Evolutionary conservation across 1,139 yeast genomes (phyloP).

Genomic region (Candida dubliniensis): DNA sequence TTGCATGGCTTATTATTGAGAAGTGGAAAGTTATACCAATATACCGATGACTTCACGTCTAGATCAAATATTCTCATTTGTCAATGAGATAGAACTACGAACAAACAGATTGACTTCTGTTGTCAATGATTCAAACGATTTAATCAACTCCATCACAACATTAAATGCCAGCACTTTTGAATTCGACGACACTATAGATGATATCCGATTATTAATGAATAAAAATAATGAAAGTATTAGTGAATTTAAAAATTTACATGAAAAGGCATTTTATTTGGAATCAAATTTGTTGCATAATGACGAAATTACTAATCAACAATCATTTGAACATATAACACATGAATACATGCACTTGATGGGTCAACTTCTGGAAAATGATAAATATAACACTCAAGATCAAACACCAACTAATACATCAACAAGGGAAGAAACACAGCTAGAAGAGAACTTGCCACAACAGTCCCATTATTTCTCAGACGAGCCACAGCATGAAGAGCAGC

Average conservation of each 20-base stretch:
- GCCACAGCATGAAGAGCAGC: conserved; percentile 4
- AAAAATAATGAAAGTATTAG: conserved; percentile 24
- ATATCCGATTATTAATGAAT: conserved; percentile 24
- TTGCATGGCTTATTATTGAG: neutral
- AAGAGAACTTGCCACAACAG: neutral
- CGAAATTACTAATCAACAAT: conserved; percentile 41
- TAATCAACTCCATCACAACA: conserved; percentile 23
- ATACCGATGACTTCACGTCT: conserved; percentile 19
- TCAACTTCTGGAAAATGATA: conserved; percentile 13
- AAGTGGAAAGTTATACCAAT: neutral
- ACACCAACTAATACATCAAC: neutral
- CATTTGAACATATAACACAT: conserved; percentile 47
- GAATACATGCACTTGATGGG: conserved; percentile 44
- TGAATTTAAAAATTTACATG: conserved; percentile 33
- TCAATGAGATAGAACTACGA: conserved; percentile 30
- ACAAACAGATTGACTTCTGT: conserved; percentile 19
- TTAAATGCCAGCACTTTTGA: conserved; percentile 24
- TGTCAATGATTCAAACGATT: conserved; percentile 23
- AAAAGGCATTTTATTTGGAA: conserved; percentile 37
- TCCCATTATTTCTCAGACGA: too few relatives aligned
- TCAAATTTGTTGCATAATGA: conserved; percentile 35
- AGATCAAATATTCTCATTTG: conserved; percentile 32
- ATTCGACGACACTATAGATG: conserved; percentile 34
- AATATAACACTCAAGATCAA: conserved; percentile 12
- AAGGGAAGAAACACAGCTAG: neutral